Evolutionary conservation across 371 early-diverging fungal genomes (phyloP).

Genomic region (Mortierella sp.): DNA sequence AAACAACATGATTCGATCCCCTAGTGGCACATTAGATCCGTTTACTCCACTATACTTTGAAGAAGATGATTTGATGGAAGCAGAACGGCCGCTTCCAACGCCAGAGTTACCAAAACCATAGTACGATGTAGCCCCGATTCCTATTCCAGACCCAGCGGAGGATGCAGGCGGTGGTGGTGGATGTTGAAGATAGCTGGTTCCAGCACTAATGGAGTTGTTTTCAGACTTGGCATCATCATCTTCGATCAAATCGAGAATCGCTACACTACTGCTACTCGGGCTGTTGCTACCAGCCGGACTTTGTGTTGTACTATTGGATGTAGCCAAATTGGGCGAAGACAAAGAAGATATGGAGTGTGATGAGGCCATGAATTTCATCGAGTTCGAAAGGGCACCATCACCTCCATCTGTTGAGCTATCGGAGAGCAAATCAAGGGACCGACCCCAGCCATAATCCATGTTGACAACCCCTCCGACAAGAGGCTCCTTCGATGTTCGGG

Average conservation of each 20-base stretch:
- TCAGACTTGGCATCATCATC: slow-evolving; percentile 20
- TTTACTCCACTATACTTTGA: slow-evolving; percentile 11
- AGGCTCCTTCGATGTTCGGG: slow-evolving; percentile 88
- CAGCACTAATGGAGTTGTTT: slow-evolving; percentile 6
- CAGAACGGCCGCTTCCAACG: slow-evolving; percentile 24
- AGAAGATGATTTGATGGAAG: slow-evolving; percentile 43
- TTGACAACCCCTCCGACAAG: slow-evolving; percentile 85
- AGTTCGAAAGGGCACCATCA: background rate
- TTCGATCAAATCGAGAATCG: background rate
- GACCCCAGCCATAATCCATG: slow-evolving; percentile 93
- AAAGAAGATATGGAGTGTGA: slow-evolving; percentile 31
- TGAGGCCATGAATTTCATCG: background rate
- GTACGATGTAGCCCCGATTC: background rate
- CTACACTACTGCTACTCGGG: slow-evolving; percentile 9
- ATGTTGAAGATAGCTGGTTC: slow-evolving; percentile 18
- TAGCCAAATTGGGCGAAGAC: slow-evolving; percentile 49
- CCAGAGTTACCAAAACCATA: slow-evolving; percentile 17
- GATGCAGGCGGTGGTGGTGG: slow-evolving; percentile 17
- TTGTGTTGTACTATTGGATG: background rate
- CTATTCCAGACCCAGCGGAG: background rate
- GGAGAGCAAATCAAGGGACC: slow-evolving; percentile 59
- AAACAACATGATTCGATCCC: slow-evolving; percentile 35
- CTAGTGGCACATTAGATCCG: slow-evolving; percentile 14
- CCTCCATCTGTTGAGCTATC: background rate
- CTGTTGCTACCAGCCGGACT: background rate